Conservation (phyloP, 1,139 yeast genomes). For the Geotrichum candidum region DNA sequence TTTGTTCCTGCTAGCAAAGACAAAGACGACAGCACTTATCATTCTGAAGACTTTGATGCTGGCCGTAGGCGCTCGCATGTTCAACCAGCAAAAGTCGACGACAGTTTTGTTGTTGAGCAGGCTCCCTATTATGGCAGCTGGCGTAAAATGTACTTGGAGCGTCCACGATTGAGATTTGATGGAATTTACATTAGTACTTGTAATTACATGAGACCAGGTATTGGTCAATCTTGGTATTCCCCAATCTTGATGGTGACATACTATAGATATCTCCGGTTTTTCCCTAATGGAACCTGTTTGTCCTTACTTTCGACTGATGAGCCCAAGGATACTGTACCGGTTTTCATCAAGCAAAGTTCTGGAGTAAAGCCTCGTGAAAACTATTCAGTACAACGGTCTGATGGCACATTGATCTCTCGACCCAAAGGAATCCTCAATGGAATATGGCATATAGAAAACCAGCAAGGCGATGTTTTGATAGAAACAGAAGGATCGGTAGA, state of each 20-base stretch:
- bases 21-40: neutral
- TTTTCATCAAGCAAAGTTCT: constrained; percentile 31
- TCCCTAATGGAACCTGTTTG: constrained; percentile 64
- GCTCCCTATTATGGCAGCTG: constrained; percentile 30
- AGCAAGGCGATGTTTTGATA: constrained; percentile 52
- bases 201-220: constrained; percentile 77
- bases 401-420: constrained; percentile 25
- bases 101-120: constrained; percentile 1
- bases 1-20: neutral
- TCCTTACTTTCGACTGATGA: constrained; percentile 26
- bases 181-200: constrained; percentile 87
- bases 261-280: constrained; percentile 77
- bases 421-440: constrained; percentile 39
- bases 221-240: constrained; percentile 60
- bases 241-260: constrained; percentile 84
- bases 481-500: constrained; percentile 55
- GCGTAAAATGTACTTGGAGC: constrained; percentile 38
- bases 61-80: neutral
- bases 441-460: constrained; percentile 45
- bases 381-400: constrained; percentile 22
- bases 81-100: neutral
- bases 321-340: constrained; percentile 38
- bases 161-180: constrained; percentile 71
- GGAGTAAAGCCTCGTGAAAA: constrained; percentile 30
- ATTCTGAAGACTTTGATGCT: neutral